Percentiles rank a stretch among this genome's conserved stretches.
These are phyloP conservation scores for Parachaetomium inaequale DNA, from an alignment of 495 filamentous ascomycete genomes.

Conservation along the genomic window DNA sequence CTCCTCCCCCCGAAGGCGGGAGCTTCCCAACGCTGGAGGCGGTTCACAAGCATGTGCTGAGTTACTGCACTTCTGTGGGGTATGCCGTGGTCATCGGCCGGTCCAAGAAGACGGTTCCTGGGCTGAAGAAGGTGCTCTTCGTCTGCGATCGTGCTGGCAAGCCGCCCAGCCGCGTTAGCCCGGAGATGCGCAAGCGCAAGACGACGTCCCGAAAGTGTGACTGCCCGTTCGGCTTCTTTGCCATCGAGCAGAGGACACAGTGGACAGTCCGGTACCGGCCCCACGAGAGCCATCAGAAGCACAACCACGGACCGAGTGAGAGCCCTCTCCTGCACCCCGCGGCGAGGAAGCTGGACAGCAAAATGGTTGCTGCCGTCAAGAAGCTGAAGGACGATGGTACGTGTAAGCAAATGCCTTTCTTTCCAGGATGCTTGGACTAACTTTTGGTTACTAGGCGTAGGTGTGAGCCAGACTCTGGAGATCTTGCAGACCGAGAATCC, in stretches of 20 bases:
- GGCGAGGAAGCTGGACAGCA: constrained; percentile 54
- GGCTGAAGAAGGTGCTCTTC: constrained; percentile 56
- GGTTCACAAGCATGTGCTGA: constrained; percentile 50
- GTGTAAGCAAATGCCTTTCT: constrained; percentile 13
- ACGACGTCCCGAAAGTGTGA: constrained; percentile 57
- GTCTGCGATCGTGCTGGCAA: constrained; percentile 56
- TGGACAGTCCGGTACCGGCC: constrained; percentile 56
- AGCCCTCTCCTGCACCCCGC: constrained; percentile 54
- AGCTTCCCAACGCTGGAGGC: constrained; percentile 53
- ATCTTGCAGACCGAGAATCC: constrained; percentile 54
- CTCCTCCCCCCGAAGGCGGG: constrained; percentile 52
- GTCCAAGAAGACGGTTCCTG: constrained; percentile 55
- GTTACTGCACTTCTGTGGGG: constrained; percentile 53
- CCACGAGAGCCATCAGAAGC: constrained; percentile 45
- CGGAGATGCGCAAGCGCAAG: constrained; percentile 52
- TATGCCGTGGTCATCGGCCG: constrained; percentile 57
- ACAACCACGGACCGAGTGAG: constrained; percentile 56
- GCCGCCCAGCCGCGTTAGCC: constrained; percentile 49
- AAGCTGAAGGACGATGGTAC: constrained; percentile 52
- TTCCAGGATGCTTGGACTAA: constrained; percentile 16
- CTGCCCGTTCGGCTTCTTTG: constrained; percentile 57
- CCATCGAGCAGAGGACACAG: constrained; percentile 54
- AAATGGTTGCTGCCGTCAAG: constrained; percentile 56
- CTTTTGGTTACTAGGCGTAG: constrained; percentile 40
- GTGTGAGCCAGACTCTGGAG: constrained; percentile 53